Evolutionary conservation across 768 basidiomycete genomes (phyloP).

Genomic region (Multifurca ochricompacta): DNA sequence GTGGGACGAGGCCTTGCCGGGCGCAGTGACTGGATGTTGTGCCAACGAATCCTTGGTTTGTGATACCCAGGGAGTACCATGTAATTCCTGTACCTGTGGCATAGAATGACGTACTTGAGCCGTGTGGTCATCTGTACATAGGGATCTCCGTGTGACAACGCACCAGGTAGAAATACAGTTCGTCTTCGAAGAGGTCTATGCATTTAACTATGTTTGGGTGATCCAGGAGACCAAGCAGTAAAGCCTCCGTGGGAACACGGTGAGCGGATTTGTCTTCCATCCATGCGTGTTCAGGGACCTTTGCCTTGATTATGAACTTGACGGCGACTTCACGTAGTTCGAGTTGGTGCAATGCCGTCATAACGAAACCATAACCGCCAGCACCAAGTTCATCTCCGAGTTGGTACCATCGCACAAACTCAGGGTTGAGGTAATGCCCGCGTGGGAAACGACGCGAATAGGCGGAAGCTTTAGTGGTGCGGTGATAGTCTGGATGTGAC

Average conservation of each 20-base stretch:
- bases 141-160: conserved; percentile 25
- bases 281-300: conserved; percentile 53
- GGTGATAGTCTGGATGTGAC: conserved; percentile 5
- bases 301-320: conserved; percentile 87
- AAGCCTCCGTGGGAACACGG: conserved; percentile 72
- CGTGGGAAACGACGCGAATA: conserved; percentile 50
- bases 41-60: conserved; percentile 33
- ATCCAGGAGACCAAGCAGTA: conserved; percentile 61
- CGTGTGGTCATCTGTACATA: background rate
- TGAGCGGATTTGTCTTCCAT: conserved; percentile 54
- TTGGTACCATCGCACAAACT: conserved; percentile 52
- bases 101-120: conserved; percentile 3
- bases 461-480: conserved; percentile 24
- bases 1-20: conserved; percentile 9
- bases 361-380: conserved; percentile 94
- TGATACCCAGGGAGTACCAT: conserved; percentile 79
- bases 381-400: conserved; percentile 77
- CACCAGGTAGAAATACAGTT: conserved; percentile 81
- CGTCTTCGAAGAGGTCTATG: conserved; percentile 79
- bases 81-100: conserved; percentile 78
- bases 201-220: conserved; percentile 82
- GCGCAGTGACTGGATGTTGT: conserved; percentile 1
- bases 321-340: conserved; percentile 73
- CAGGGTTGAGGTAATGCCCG: conserved; percentile 50
- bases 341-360: conserved; percentile 64